Evolutionary conservation across 1,284 basidiomycete species (phyloP).

Genomic region (Ganoderma boninense): DNA sequence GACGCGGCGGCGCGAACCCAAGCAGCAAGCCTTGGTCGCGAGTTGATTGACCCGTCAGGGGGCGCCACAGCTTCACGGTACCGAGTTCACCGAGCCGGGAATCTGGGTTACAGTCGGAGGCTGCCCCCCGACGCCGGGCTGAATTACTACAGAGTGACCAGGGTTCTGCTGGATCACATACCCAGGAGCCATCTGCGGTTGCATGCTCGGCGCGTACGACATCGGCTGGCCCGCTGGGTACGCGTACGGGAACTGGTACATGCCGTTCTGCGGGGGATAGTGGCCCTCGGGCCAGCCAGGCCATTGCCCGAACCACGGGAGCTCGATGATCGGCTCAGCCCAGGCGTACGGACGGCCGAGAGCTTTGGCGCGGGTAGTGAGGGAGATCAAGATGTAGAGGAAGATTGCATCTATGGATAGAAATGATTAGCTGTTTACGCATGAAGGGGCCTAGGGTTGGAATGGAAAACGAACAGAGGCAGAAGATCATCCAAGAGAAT

Average conservation of each 20-base stretch:
- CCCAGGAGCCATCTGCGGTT: constrained; percentile 28
- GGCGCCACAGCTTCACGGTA: constrained; percentile 19
- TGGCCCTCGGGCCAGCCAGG: constrained; percentile 48
- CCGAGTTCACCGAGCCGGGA: constrained; percentile 51
- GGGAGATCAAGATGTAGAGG: constrained; percentile 51
- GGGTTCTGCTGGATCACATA: constrained; percentile 57
- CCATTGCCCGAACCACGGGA: constrained; percentile 61
- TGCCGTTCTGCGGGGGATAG: constrained; percentile 22
- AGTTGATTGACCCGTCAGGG: neutral
- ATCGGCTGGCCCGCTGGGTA: constrained; percentile 38
- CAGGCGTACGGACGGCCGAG: constrained; percentile 55
- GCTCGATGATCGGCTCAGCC: constrained; percentile 56
- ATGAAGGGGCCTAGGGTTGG: neutral
- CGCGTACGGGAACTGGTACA: constrained; percentile 35
- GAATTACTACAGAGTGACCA: constrained; percentile 75
- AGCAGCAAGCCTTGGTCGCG: neutral
- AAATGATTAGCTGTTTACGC: neutral
- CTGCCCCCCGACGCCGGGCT: constrained; percentile 68
- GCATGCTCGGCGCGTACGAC: constrained; percentile 29
- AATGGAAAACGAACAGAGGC: constrained; percentile 54
- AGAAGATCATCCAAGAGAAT: constrained; percentile 80
- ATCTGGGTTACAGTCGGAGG: constrained; percentile 70
- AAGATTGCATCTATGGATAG: constrained; percentile 50
- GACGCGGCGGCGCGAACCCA: neutral
- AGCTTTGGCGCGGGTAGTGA: constrained; percentile 52